Percentiles rank a stretch among this genome's conserved stretches.
Evolutionary conservation across 371 early-diverging fungal species (phyloP).

Genomic region (Lichtheimia corymbifera): DNA sequence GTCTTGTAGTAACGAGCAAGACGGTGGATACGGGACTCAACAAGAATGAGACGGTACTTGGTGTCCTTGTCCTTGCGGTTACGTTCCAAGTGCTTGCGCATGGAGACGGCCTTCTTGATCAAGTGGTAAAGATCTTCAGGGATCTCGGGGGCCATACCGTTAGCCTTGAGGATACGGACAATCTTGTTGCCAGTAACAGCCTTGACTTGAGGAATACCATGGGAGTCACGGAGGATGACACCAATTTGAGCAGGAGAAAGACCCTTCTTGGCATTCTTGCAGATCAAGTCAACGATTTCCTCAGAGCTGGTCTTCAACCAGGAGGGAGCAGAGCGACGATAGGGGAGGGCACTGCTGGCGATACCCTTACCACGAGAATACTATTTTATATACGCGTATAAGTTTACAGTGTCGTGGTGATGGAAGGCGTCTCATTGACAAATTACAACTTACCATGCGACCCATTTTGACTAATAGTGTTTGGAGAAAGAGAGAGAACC

Average conservation of each 20-base stretch:
- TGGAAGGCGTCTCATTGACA: background rate
- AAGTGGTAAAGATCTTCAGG: too few relatives aligned
- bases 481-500: constrained; percentile 15
- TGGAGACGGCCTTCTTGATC: too few relatives aligned
- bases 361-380: constrained; percentile 99
- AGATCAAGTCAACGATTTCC: constrained; percentile 98
- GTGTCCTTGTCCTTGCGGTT: too few relatives aligned
- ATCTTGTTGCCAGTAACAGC: too few relatives aligned
- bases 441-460: constrained; percentile 23
- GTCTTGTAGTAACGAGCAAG: too few relatives aligned
- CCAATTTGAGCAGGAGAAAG: constrained; percentile 99
- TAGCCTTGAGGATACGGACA: too few relatives aligned
- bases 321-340: constrained; percentile 96
- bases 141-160: too few relatives aligned
- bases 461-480: constrained; percentile 27
- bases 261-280: constrained; percentile 99
- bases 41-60: too few relatives aligned
- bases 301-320: constrained; percentile 96
- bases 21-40: too few relatives aligned
- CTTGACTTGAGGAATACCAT: too few relatives aligned
- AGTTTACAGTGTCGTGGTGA: background rate
- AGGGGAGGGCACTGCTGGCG: constrained; percentile 97
- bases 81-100: too few relatives aligned
- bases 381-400: constrained; percentile 28
- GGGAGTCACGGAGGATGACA: constrained; percentile 96